Base-by-base conservation (phyloP, 257 asterid species). In the Capsicum baccatum region DNA sequence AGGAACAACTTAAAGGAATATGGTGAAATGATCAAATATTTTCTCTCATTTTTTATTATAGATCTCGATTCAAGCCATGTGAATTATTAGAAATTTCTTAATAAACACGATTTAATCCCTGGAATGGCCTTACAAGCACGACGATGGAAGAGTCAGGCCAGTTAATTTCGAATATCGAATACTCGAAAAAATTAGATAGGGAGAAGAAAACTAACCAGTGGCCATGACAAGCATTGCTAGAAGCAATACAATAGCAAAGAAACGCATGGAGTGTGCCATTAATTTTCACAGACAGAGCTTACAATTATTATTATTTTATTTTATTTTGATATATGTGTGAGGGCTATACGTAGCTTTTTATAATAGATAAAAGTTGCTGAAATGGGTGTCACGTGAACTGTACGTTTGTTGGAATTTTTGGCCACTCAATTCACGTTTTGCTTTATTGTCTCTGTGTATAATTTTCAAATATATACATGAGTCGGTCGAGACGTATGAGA, bases 161-260 rank as follows among this genome's bases (percentile, higher is more conserved):
- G 2, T 52, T 2, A 0, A 26, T 26, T 50, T 55, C 9, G 3
- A 79, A 12, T 9, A 55, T 1, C 0, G 9, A 15, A 35, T 54
- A 12, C 6, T 0, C 6, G 33, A n/a, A 1, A 17, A 80, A 63
- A 42, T 21, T 42, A 42, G 59, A 55, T 47, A 48, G 42, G 60
- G 6, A 67, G 13, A 14, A 19, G 60, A 82, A 64, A 15, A 44
- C 84, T 0, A 64, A 82, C 79, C 84, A 33, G 21, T 52, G 16
- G 79, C 64, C 66, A 82, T 82, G 84, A 82, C 47, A 56, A 82
- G 66, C 67, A 82, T 33, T 44, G 48, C 67, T 48, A 82, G 17
- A 71, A 66, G 67, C 2, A 82, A 13, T 13, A 56, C 16, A 52
- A 55, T 21, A 5, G 79, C 67, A 48, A 63, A 64, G 3, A 44